Evolutionary conservation across 2,329 filamentous ascomycete species (phyloP), one percentile per base, ranked within the genome.

Genomic region (Daldinia sp.): DNA sequence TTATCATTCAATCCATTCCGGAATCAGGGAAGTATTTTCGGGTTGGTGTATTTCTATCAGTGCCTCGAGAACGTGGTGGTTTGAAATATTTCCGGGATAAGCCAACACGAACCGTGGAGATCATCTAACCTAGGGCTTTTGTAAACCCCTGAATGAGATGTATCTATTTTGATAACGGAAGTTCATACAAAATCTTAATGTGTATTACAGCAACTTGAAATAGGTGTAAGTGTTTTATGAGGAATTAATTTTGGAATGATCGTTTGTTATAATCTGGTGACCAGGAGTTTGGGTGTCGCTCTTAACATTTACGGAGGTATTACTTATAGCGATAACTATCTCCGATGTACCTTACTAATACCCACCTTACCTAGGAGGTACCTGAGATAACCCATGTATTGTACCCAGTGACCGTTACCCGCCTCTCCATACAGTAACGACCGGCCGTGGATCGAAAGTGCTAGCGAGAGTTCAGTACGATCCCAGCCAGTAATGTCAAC

Each of bases 11-110:
- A 46, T 10, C 20, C 4, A 26, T 23, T 42, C 42, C 56, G 12
- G 6, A 33, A 7, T 50, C 50, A 9, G 57, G 57, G 10, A 65
- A 57, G 18, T 61, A 65, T 46, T 37, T 65, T 46, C 63, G 63
- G 1, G 57, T 65, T 42, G 63, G 63, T 10, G 53, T 30, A 30
- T 65, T 65, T 30, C 28, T 56, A 23, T 56, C 57, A 6, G 41
- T 61, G 7, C 51, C 57, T 7, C 18, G 42, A 13, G 63, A 61
- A 61, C n/a, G 18, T 10, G 57, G 63, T 33, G 63, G 63, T 13
- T 55, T 63, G 56, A 58, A 56, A 55, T 62, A 63, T 10, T 65
- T 61, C 41, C 44, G 37, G 15, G 46, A 41, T n/a, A 23, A 23
- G 6, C 51, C 57, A 5, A 28, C 5, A 15, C 41, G n/a, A 23